These are phyloP conservation scores for Zalaria obscura DNA, from an alignment of 2,329 filamentous ascomycete genomes.

Conservation along the genomic window DNA sequence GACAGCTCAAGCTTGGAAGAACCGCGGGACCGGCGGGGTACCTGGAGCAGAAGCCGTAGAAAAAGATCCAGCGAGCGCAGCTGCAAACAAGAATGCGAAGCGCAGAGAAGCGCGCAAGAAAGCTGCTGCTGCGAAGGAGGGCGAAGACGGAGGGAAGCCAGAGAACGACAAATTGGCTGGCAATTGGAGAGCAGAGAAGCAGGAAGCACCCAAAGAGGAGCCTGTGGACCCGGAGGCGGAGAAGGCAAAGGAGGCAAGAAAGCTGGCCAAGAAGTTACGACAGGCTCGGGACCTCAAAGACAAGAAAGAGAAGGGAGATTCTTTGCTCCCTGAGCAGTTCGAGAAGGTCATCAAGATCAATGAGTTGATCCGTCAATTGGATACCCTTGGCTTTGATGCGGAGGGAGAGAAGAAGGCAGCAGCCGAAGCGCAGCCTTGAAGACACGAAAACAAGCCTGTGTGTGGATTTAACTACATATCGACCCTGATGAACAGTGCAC, in stretches of 20 bases:
- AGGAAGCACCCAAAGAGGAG: constrained; percentile 20
- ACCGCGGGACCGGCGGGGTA: constrained; percentile 52
- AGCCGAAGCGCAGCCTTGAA: neutral
- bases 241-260: constrained; percentile 83
- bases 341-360: constrained; percentile 97
- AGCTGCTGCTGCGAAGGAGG: constrained; percentile 36
- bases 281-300: constrained; percentile 81
- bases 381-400: constrained; percentile 67
- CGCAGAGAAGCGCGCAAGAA: constrained; percentile 52
- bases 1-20: constrained; percentile 73
- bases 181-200: neutral
- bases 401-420: constrained; percentile 50
- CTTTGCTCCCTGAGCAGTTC: constrained; percentile 81
- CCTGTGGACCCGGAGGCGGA: constrained; percentile 57
- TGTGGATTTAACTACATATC: too few species aligned
- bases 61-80: constrained; percentile 34
- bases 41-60: constrained; percentile 54
- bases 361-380: constrained; percentile 79
- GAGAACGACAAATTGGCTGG: constrained; percentile 3
- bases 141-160: constrained; percentile 13
- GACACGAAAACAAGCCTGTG: too few species aligned
- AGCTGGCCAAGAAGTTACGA: constrained; percentile 84
- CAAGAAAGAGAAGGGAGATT: constrained; percentile 79
- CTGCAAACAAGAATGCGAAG: constrained; percentile 78
- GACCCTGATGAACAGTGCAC: too few species aligned